These are phyloP conservation scores for Ephemerocybe angulata DNA, from an alignment of 768 basidiomycete species.

Conservation along the genomic window DNA sequence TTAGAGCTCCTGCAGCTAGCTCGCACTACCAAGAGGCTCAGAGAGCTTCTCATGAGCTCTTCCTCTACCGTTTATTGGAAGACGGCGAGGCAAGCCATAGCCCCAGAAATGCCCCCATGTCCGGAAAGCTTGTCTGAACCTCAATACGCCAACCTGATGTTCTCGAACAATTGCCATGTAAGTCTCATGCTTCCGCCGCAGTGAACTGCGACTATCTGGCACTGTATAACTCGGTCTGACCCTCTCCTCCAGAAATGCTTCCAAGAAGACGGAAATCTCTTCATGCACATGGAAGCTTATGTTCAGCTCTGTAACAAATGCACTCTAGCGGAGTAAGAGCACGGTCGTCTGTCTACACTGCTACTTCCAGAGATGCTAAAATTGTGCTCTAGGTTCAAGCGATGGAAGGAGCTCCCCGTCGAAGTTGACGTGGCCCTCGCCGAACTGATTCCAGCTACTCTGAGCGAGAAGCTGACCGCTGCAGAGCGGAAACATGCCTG, in stretches of 20 bases:
- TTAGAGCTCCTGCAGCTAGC: slow-evolving; percentile 42
- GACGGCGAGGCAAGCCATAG: slow-evolving; percentile 33
- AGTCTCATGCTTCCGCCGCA: slow-evolving; percentile 7
- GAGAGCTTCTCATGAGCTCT: slow-evolving; percentile 39
- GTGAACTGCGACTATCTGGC: background rate
- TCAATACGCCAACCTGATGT: slow-evolving; percentile 41
- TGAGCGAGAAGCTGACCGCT: background rate
- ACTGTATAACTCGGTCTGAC: background rate
- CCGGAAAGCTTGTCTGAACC: slow-evolving; percentile 44
- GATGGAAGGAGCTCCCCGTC: background rate
- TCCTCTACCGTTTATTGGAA: slow-evolving; percentile 23
- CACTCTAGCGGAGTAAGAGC: background rate
- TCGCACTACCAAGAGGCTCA: slow-evolving; percentile 40
- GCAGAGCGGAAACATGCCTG: background rate
- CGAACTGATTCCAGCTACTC: background rate
- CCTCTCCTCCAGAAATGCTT: background rate
- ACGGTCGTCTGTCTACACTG: background rate
- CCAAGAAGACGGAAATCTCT: background rate
- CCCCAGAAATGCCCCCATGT: slow-evolving; percentile 35
- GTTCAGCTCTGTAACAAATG: background rate
- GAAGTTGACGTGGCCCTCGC: background rate
- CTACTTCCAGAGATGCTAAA: background rate
- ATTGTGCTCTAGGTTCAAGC: background rate
- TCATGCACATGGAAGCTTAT: background rate
- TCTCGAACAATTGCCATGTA: slow-evolving; percentile 43